These are phyloP conservation scores for Colletotrichum somersetense DNA, from an alignment of 2,329 filamentous ascomycete species.

Conservation along the genomic window DNA sequence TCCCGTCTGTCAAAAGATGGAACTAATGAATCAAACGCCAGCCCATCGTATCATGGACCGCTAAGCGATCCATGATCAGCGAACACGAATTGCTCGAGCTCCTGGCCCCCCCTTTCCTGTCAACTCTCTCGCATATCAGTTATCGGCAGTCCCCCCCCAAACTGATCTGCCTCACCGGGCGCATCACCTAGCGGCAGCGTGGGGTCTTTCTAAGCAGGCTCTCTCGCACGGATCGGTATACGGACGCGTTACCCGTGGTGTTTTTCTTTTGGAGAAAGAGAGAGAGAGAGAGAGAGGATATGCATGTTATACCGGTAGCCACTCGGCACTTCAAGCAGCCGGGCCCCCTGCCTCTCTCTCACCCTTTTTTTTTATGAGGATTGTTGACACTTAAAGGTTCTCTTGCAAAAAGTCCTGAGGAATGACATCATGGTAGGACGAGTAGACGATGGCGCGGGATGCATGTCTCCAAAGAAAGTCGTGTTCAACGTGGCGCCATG, in stretches of 20 bases:
- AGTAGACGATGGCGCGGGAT: not conserved
- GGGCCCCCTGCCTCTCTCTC: not conserved
- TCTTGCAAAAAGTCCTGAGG: not conserved
- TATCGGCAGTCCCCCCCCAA: not conserved
- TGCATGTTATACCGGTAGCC: constrained; percentile 1
- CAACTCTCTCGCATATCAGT: constrained; percentile 9
- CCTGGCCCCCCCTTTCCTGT: not conserved
- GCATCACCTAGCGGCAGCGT: too few species aligned
- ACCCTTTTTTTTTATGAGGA: not conserved
- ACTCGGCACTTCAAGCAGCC: constrained; percentile 12
- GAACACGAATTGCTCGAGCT: not conserved
- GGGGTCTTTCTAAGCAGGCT: not conserved
- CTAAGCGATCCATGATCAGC: constrained; percentile 9
- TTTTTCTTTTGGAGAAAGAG: not conserved
- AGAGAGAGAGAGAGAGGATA: not conserved
- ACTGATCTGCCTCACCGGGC: constrained; percentile 12
- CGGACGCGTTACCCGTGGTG: not conserved
- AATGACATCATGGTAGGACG: not conserved
- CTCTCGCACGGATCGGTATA: not conserved
- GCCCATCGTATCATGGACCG: constrained; percentile 8
- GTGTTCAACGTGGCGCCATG: not conserved
- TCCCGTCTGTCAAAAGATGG: not conserved
- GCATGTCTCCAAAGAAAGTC: not conserved
- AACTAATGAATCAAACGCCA: constrained; percentile 16
- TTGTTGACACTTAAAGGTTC: not conserved